A percentile compares a stretch with the other conserved stretches of the same genome.
These are phyloP conservation scores for Tylopilus rubrobrunneus DNA, from an alignment of 768 basidiomycete genomes.

Conservation along the genomic window DNA sequence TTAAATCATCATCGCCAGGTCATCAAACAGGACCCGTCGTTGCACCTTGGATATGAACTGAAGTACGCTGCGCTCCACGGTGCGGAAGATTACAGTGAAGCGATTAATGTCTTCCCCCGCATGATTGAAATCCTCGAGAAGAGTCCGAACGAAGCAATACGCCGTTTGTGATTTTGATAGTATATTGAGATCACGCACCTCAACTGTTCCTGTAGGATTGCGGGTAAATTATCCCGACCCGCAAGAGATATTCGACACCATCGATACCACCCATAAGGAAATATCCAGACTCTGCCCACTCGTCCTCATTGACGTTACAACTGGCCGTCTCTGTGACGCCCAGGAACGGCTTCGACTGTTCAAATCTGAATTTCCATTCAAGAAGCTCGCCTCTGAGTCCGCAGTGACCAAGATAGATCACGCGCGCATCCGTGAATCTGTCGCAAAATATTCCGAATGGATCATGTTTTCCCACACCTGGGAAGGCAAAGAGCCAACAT, in stretches of 20 bases:
- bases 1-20: not conserved
- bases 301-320: not conserved
- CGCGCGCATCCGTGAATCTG: not conserved
- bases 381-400: not conserved
- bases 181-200: not conserved
- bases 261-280: not conserved
- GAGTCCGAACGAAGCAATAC: not conserved
- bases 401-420: not conserved
- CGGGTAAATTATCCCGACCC: not conserved
- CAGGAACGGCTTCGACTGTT: not conserved
- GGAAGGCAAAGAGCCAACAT: not conserved
- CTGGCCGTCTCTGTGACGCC: too few species aligned
- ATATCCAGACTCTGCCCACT: not conserved
- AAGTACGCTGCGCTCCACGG: not conserved
- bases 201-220: not conserved
- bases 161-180: not conserved
- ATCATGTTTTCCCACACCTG: not conserved
- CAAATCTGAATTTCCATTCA: not conserved
- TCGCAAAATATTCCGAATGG: not conserved
- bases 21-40: not conserved
- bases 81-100: not conserved
- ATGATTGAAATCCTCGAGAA: constrained; percentile 2
- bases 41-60: not conserved
- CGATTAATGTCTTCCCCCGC: not conserved
- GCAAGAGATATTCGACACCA: not conserved